Evolutionary conservation across 2,329 filamentous ascomycete genomes (phyloP), one percentile per base, ranked within the genome.

Genomic region (Colletotrichum sp.): DNA sequence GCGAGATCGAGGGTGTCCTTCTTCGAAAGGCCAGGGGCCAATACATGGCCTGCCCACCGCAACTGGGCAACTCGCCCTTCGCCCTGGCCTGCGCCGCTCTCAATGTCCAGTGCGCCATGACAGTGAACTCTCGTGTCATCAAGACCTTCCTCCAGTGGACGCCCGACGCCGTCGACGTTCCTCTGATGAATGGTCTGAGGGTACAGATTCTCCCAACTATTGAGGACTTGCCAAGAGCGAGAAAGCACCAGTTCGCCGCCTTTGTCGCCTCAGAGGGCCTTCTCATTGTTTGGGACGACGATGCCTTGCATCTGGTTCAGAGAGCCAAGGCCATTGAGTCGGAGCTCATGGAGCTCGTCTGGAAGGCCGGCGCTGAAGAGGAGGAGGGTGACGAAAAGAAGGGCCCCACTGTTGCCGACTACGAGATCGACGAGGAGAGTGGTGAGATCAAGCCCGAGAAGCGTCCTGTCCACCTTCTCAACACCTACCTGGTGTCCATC

Each of bases 271-370:
- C 90, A 0, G 92, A 95, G 77, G 91, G 91, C 6, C 86, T 96
- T 7, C 86, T 97, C 2, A 87, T 96, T 2, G 94, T 96, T 2
- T 97, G 95, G 95, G 95, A 96, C 79, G 95, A 96, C 79, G 94
- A 96, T 72, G 91, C 94, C 1, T 87, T 93, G 72, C 92, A 95
- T 80, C 86, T 96, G 10, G 88, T 96, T 7, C 86, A 91, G 71
- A 89, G 94, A 71, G 95, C 94, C 60, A 92, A 93, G 81, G 89
- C 89, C 39, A 95, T 96, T 75, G 94, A 96, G 83, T 90, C 91
- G 4, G 93, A 95, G 82, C 87, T 96, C 59, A 95, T 96, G 92
- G 91, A 94, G 80, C 87, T 96, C 3, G 93, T 96, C 3, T 95
- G 94, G 94, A 91, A 92, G 82, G 87, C 88, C 4, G 89, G 89